A percentile compares a stretch with the other conserved stretches of the same genome.
Conservation (phyloP, 805 yeast species). For the Debaryomyces tyrocola region DNA sequence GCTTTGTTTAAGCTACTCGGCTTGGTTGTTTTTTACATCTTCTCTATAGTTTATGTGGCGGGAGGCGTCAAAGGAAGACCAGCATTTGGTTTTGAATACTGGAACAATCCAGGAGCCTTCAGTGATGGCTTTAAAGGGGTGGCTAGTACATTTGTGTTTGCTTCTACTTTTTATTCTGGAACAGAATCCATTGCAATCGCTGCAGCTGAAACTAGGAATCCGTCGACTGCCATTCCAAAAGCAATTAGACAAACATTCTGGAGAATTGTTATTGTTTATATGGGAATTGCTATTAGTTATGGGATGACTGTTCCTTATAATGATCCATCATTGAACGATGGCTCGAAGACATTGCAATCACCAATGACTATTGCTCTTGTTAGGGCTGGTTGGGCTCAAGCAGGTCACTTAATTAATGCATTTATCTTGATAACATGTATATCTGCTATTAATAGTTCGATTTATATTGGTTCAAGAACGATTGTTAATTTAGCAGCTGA, state of each 20-base stretch:
- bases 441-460: slow-evolving; percentile 68
- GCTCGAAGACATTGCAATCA: slow-evolving; percentile 43
- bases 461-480: slow-evolving; percentile 69
- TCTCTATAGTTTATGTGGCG: slow-evolving; percentile 44
- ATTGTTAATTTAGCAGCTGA: slow-evolving; percentile 62
- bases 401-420: slow-evolving; percentile 57
- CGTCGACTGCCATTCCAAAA: slow-evolving; percentile 54
- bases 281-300: slow-evolving; percentile 54
- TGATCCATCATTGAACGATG: slow-evolving; percentile 42
- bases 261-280: slow-evolving; percentile 53
- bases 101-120: slow-evolving; percentile 46
- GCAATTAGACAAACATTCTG: slow-evolving; percentile 58
- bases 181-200: slow-evolving; percentile 58
- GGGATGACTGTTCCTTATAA: slow-evolving; percentile 61
- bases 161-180: slow-evolving; percentile 61
- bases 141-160: slow-evolving; percentile 57
- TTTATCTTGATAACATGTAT: slow-evolving; percentile 63
- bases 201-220: slow-evolving; percentile 57
- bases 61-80: slow-evolving; percentile 44
- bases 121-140: slow-evolving; percentile 53
- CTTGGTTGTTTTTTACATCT: slow-evolving; percentile 49
- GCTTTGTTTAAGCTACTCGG: slow-evolving; percentile 51
- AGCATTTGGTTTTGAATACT: slow-evolving; percentile 43
- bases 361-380: slow-evolving; percentile 25
- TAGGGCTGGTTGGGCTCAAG: slow-evolving; percentile 43